Conservation (phyloP, 2,329 filamentous ascomycete genomes). For the Leptosphaerulina australis region DNA sequence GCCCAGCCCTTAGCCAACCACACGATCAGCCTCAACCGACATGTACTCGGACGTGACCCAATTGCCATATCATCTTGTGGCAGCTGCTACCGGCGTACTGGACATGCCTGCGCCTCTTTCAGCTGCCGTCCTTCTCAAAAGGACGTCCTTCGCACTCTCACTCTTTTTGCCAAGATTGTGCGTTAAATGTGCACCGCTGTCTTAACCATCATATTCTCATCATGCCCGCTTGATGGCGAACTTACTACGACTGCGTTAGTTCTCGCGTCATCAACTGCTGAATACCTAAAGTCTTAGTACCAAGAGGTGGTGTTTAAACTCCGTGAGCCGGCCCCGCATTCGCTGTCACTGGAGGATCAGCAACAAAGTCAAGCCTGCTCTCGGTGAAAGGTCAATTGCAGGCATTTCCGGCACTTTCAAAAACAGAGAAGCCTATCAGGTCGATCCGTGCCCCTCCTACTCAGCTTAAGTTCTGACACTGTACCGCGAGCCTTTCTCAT, state of each 20-base stretch:
- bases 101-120: conserved; percentile 29
- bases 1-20: conserved; percentile 29
- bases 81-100: conserved; percentile 22
- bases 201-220: conserved; percentile 3
- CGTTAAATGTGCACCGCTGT: conserved; percentile 3
- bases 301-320: conserved; percentile 25
- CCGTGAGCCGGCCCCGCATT: conserved; percentile 41
- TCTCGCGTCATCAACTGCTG: conserved; percentile 30
- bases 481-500: conserved; percentile 12
- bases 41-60: conserved; percentile 24
- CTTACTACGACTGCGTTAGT: conserved; percentile 7
- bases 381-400: conserved; percentile 13
- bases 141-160: conserved; percentile 9
- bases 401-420: conserved; percentile 5
- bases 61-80: conserved; percentile 28
- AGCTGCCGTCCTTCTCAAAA: conserved; percentile 23
- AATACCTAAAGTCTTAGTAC: conserved; percentile 14
- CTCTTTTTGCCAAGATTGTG: conserved; percentile 9
- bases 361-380: conserved; percentile 21
- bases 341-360: conserved; percentile 30
- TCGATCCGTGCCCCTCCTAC: conserved; percentile 11
- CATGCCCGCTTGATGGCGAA: not conserved
- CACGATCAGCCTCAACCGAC: conserved; percentile 21
- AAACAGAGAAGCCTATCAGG: conserved; percentile 22
- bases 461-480: conserved; percentile 24